Evolutionary conservation across 345 rosid genomes (phyloP).

Genomic region (Theobroma cacao): DNA sequence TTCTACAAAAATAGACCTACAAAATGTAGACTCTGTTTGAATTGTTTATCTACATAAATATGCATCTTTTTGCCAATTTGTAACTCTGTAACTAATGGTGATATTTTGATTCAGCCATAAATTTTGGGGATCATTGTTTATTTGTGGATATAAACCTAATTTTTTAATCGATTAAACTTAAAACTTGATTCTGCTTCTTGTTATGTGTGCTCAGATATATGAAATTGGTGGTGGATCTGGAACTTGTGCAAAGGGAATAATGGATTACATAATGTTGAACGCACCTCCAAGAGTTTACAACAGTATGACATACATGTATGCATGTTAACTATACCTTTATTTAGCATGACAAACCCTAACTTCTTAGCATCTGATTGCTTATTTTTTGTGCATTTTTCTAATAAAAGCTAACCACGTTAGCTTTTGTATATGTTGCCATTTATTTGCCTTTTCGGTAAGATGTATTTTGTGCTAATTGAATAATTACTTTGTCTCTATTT

Average conservation of each 20-base stretch:
- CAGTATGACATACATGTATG: slow-evolving; percentile 88
- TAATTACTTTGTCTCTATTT: background rate
- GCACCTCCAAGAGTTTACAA: slow-evolving; percentile 91
- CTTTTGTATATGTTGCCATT: background rate
- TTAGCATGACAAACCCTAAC: background rate
- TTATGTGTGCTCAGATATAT: slow-evolving; percentile 62
- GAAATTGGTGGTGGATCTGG: slow-evolving; percentile 99
- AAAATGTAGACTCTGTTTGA: background rate
- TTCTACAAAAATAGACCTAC: too few relatives aligned
- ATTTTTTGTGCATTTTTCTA: background rate
- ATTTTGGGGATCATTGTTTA: background rate
- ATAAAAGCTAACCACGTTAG: background rate
- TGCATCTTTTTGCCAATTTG: background rate
- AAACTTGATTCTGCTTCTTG: slow-evolving; percentile 21
- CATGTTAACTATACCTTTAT: slow-evolving; percentile 16
- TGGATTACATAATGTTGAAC: slow-evolving; percentile 95
- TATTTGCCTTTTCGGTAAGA: background rate
- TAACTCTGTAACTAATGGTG: background rate
- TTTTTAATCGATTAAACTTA: background rate
- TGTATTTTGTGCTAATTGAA: background rate
- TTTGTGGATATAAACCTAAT: slow-evolving; percentile 6
- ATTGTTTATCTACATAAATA: slow-evolving; percentile 2
- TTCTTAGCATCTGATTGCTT: background rate
- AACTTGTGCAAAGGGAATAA: slow-evolving; percentile 86
- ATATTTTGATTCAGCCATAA: background rate